Evolutionary conservation across 495 filamentous ascomycete genomes (phyloP), one percentile per base, ranked within the genome.

Genomic region (Aspergillus steynii): DNA sequence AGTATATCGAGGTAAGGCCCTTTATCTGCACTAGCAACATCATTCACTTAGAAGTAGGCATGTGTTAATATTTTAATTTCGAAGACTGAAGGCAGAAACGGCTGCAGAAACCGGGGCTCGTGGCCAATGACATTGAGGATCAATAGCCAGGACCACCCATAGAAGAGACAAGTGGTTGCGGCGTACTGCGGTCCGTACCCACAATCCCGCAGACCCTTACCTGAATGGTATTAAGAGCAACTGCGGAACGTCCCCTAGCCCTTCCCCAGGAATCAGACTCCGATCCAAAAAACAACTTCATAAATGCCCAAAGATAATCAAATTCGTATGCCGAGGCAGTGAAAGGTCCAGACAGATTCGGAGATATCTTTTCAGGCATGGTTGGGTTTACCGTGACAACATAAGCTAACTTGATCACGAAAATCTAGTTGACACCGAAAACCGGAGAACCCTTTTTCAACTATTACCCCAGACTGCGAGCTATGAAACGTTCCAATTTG

Each of bases 401-500:
- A n/a, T n/a, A n/a, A n/a, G n/a, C n/a, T n/a, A n/a, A 37, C 34
- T 37, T 37, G 34, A 37, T 37, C 34, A 4, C 8, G 34, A 37
- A 37, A 37, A 37, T 10, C 34, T 27, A 37, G 34, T 37, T 37
- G 8, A 37, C 54, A 47, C 37, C 54, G 54, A 56, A 47, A 56
- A 37, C 37, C 31, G 20, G 54, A 56, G 12, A 56, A 56, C 37
- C 37, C 28, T 32, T 56, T 56, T 56, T n/a, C 29, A 56, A 56
- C 37, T 42, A 32, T 32, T 53, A 53, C 31, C 37, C 29, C 57
- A 59, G 57, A 37, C 37, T 51, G 57, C 57, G 48, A 25, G 57
- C 14, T 37, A 59, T 59, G 31, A 52, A 59, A 52, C 57, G 57
- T 52, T 51, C 57, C 32, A 59, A 53, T 46, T 59, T 52, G 25